These are phyloP conservation scores for sweet orange (Citrus sinensis) DNA, from an alignment of 345 rosid genomes.

Conservation along the genomic window DNA sequence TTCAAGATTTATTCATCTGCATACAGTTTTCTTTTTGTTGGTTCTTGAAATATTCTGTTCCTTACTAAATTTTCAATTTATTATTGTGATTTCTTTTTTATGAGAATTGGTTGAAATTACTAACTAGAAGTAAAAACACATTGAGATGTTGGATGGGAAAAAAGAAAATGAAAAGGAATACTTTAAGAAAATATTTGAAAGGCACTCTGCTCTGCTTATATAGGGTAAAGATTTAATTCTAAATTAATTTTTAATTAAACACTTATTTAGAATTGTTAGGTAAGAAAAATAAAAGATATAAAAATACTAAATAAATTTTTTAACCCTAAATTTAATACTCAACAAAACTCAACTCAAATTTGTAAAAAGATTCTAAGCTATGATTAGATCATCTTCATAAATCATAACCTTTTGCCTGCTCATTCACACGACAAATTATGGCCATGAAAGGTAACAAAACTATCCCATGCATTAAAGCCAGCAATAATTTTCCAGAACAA, in stretches of 20 bases:
- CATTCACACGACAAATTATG: neutral
- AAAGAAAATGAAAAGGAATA: neutral
- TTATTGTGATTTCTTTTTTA: neutral
- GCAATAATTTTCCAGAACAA: neutral
- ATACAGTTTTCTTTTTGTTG: neutral
- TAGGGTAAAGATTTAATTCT: too few species aligned
- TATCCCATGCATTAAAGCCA: neutral
- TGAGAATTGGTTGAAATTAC: neutral
- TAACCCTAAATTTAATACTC: too few species aligned
- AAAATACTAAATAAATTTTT: too few species aligned
- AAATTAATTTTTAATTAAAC: too few species aligned
- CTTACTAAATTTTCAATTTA: neutral
- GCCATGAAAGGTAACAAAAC: neutral
- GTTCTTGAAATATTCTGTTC: neutral
- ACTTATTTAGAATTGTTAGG: too few species aligned
- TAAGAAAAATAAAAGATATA: too few species aligned
- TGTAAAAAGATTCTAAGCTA: neutral
- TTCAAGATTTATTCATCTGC: neutral
- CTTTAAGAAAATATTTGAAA: too few species aligned
- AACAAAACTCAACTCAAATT: too few species aligned
- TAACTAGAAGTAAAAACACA: too few species aligned
- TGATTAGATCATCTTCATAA: neutral
- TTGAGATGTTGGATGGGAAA: too few species aligned
- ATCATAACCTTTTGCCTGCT: neutral
- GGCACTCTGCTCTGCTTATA: neutral